Base-by-base conservation (phyloP, 345 rosid genomes). In the Hirschfeldia incana region DNA sequence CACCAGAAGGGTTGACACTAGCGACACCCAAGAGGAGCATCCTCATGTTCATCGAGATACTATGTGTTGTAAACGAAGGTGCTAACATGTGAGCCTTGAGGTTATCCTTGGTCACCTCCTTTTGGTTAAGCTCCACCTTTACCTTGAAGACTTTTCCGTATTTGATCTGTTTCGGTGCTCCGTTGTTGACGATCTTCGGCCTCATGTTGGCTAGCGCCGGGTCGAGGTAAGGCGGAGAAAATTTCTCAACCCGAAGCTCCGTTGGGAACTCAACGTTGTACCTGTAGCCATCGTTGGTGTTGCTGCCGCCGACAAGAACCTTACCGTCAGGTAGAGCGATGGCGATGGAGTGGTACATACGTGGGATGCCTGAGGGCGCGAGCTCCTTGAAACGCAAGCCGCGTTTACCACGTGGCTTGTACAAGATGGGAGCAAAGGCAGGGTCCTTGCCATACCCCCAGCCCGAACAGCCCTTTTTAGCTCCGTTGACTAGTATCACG, bases 361-460 rank as follows among this genome's bases (percentile, higher is more conserved):
- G 91, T 10, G 95, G 78, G 57, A 92, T 90, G 16, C 32, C 68
- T 0, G 85, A 27, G 2, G 89, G 26, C 1, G 82, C 72, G 12
- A 90, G 83, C 37, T 81, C 86, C 3, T 3, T 80, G 30, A 90
- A 88, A 66, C 91, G 75, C 10, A 66, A 59, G 12, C 15, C 84
- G 7, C 36, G 39, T 2, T 10, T 29, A 49, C 64, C 85, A 4
- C 8, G 75, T 0, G 86, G 85, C 5, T 16, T 76, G 80, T 91
- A 91, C 17, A 90, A 46, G 37, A 84, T 77, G 0, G 97, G 99
- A 17, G 29, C 13, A n/a, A 81, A 69, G 71, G 88, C 91, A 0
- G 98, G 97, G 21, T 90, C 92, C 4, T 88, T 81, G 0, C 94
- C 98, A 1, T 76, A 84, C 10, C 78, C 81, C 96, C 94, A 95